Evolutionary conservation across 768 basidiomycete genomes (phyloP), one percentile per base, ranked within the genome.

Genomic region (Stropharia rugosoannulata): DNA sequence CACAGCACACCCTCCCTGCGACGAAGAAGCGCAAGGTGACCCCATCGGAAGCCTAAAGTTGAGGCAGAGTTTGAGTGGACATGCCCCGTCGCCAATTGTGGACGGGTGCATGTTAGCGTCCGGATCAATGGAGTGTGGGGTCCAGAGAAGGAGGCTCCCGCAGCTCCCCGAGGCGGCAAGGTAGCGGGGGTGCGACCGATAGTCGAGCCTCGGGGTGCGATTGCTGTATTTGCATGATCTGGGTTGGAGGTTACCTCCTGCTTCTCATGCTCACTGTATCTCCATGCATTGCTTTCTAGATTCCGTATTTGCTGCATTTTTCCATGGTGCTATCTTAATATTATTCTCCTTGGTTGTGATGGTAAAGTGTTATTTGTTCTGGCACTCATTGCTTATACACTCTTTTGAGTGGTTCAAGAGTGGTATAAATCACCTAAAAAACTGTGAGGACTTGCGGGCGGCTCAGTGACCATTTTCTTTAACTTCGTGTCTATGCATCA

Each of bases 11-110:
- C 11, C 44, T 25, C 22, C 62, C 61, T 8, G 60, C 64, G 18
- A 51, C 64, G 22, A 71, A 65, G 58, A 63, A 60, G 27, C 63
- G 64, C 52, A 59, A 58, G 10, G 62, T 44, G 9, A 29, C 60
- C 22, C n/a, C 50, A 69, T 58, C 62, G 78, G 73, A 70, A 69
- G 51, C 64, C 71, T 58, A 60, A 70, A 55, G 59, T 77, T 64
- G 79, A 85, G 62, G 82, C 71, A 29, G 74, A 75, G 62, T 74
- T 79, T 61, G 75, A 81, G 62, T 91, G 86, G 86, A 60, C 43
- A 13, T 91, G 89, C 63, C 89, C 89, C 0, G 85, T 90, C 1
- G 60, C 73, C 2, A 76, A 76, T 1, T 91, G 89, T 63, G 78
- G 70, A 9, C 68, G 66, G 12, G 60, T 73, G 36, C 87, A 89